Conservation (phyloP, 2,329 filamentous ascomycete genomes). For the Exutisphaerella laricina region DNA sequence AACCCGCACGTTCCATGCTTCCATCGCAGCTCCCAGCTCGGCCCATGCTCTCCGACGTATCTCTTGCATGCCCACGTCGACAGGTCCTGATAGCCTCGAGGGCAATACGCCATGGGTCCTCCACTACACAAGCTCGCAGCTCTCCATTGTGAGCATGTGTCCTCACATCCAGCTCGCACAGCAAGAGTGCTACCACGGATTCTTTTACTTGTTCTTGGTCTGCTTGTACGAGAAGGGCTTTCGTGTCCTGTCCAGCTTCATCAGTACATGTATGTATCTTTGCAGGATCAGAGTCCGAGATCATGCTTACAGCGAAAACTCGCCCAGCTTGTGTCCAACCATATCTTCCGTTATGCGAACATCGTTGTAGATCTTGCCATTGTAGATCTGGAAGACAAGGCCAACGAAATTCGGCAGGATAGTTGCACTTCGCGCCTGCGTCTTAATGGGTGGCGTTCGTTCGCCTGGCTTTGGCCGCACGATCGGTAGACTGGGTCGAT, state of each 20-base stretch:
- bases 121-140: too few species aligned
- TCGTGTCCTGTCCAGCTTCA: constrained; percentile 49
- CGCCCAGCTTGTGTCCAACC: constrained; percentile 91
- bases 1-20: too few species aligned
- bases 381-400: constrained; percentile 82
- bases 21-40: too few species aligned
- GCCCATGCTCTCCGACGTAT: too few species aligned
- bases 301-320: constrained; percentile 74
- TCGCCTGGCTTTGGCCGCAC: constrained; percentile 55
- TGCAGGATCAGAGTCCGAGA: neutral
- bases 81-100: too few species aligned
- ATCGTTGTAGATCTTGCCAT: constrained; percentile 81
- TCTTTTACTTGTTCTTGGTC: constrained; percentile 61
- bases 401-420: constrained; percentile 91
- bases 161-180: too few species aligned
- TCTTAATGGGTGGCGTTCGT: constrained; percentile 67
- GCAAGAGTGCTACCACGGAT: neutral
- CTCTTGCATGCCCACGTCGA: too few species aligned
- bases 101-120: too few species aligned
- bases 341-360: constrained; percentile 87
- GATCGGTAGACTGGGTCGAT: constrained; percentile 54
- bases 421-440: constrained; percentile 79
- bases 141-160: too few species aligned
- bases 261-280: neutral
- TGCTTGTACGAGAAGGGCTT: constrained; percentile 64